Conservation (phyloP, 2,329 filamentous ascomycete species). For the Claviceps africana region DNA sequence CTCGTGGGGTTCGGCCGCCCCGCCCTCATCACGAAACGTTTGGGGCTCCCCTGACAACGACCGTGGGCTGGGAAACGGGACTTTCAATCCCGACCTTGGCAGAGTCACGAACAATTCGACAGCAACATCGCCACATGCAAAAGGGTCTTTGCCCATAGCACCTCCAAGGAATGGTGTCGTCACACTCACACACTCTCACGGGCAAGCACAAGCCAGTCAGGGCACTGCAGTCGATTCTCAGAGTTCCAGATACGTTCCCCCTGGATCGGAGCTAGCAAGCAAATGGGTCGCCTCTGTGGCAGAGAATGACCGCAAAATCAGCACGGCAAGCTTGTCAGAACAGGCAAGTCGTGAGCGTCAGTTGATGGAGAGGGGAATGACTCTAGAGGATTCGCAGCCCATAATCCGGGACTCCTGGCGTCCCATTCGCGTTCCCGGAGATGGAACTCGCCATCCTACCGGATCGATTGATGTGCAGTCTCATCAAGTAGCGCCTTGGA, state of each 20-base stretch:
- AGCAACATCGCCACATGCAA: slow-evolving; percentile 18
- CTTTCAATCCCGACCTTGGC: slow-evolving; percentile 51
- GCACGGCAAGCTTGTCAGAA: slow-evolving; percentile 24
- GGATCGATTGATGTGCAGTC: slow-evolving; percentile 15
- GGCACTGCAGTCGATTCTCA: slow-evolving; percentile 16
- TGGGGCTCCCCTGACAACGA: slow-evolving; percentile 65
- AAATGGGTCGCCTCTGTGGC: slow-evolving; percentile 30
- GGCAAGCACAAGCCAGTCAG: slow-evolving; percentile 13
- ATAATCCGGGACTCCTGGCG: slow-evolving; percentile 42
- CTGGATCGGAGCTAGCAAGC: slow-evolving; percentile 21
- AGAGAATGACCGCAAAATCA: slow-evolving; percentile 33
- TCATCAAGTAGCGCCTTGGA: slow-evolving; percentile 18
- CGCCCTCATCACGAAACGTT: slow-evolving; percentile 43
- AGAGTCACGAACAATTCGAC: slow-evolving; percentile 27
- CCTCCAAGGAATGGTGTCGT: slow-evolving; percentile 16
- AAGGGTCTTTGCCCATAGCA: slow-evolving; percentile 32
- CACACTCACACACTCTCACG: slow-evolving; percentile 8
- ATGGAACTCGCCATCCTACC: slow-evolving; percentile 20
- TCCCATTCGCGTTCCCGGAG: slow-evolving; percentile 24
- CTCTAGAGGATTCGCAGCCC: slow-evolving; percentile 30
- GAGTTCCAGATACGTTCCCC: slow-evolving; percentile 14
- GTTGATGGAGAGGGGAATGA: slow-evolving; percentile 29
- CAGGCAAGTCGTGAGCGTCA: slow-evolving; percentile 29
- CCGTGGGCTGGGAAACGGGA: slow-evolving; percentile 62
- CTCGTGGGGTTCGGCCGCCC: slow-evolving; percentile 33